Base-by-base conservation (phyloP, 495 filamentous ascomycete genomes). In the Talaromyces liani region DNA sequence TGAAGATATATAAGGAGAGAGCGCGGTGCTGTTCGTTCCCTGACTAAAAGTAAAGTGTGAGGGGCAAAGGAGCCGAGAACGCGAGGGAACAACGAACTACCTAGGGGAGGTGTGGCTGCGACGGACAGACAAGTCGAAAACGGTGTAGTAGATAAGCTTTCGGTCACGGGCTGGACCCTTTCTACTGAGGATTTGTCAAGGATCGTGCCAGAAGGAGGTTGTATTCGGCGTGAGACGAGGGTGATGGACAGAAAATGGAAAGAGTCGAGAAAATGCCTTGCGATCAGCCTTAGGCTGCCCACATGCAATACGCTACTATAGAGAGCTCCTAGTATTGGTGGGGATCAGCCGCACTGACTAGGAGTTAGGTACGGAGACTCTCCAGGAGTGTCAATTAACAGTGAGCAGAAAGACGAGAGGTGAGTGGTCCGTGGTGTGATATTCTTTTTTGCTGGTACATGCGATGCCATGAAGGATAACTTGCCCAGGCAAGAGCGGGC, bases 211-310 rank as follows among this genome's bases (percentile, higher is more conserved):
- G 41, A 18, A n/a, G 16, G 16, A 22, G 51, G 51, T 36, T 12
- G 33, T 36, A 36, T 9, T 31, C 29, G 10, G 27, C 51, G 22
- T 24, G 12, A 29, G 51, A 25, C 18, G 22, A 20, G 22, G 0
- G 49, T 22, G 49, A 12, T 53, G 49, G 18, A 25, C 25, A 41
- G 51, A 24, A 55, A 29, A 4, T 6, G 51, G 20, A 12, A 55
- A 29, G 51, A 55, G 18, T 25, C 20, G 20, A 24, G 31, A 58
- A 22, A 58, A 58, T 12, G 56, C 56, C 56, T 58, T 58, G 56
- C 56, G 20, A 58, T 58, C 56, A 58, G 56, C 56, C 56, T 56
- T 58, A 58, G 56, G 16, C 56, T 49, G 45, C 45, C 45, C 45
- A 49, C 45, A 49, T 49, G 14, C 14, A 41, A 41, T 14, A 36